phyloP scores from a whole-genome alignment of 331 rosid genomes.

The Ulmus americana region DNA sequence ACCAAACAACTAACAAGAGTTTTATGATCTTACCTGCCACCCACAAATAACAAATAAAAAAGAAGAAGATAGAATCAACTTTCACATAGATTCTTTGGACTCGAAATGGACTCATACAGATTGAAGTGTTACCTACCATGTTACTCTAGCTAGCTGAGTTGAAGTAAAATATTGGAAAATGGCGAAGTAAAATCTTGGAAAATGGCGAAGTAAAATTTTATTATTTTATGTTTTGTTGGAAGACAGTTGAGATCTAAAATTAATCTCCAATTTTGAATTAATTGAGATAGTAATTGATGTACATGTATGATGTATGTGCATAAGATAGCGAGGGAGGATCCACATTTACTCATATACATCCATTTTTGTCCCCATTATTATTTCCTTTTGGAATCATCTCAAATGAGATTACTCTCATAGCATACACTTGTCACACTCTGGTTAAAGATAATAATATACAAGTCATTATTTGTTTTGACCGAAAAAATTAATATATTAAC shows the following conservation, averaged over 20 bases:
- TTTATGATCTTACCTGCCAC: slow-evolving; percentile 37
- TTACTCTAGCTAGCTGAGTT: background rate
- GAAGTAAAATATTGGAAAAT: slow-evolving; percentile 8
- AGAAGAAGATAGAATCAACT: slow-evolving; percentile 7
- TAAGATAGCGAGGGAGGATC: too few relatives aligned
- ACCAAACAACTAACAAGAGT: slow-evolving; percentile 22
- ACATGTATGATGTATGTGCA: too few relatives aligned
- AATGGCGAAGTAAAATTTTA: background rate
- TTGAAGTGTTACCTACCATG: slow-evolving; percentile 10
- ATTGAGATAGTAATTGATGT: background rate
- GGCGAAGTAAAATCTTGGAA: slow-evolving; percentile 5
- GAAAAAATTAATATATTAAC: too few relatives aligned
- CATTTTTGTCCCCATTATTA: too few relatives aligned
- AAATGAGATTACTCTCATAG: too few relatives aligned
- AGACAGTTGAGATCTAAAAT: slow-evolving; percentile 17
- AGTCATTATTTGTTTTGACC: too few relatives aligned
- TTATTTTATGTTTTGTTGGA: background rate
- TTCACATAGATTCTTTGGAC: background rate
- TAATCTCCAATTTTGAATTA: background rate
- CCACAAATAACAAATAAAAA: background rate
- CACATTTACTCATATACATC: too few relatives aligned
- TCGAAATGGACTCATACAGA: slow-evolving; percentile 4
- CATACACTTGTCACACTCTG: too few relatives aligned
- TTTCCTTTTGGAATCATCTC: too few relatives aligned
- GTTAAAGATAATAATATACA: too few relatives aligned